Evolutionary conservation across 331 rosid species (phyloP), one percentile per base, ranked within the genome.

Genomic region (Spiraea crenata): DNA sequence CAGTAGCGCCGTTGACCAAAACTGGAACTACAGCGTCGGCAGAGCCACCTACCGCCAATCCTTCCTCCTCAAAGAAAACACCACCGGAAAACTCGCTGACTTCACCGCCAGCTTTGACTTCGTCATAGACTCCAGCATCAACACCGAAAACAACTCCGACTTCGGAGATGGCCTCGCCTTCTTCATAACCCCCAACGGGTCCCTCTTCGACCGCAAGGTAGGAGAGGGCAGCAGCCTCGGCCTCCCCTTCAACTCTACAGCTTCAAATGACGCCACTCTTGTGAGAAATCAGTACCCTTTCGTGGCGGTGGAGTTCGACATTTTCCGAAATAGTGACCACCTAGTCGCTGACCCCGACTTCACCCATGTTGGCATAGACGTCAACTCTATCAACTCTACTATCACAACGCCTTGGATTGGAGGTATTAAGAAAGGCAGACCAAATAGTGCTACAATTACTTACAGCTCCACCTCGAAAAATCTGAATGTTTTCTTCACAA

Each of bases 1-100:
- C 15, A 0, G 0, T 14, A 2, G 6, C 70, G 44, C 41, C 9
- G 0, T 0, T 2, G 63, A 2, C 41, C 4, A 6, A 3, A 8
- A 0, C 8, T 0, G 0, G 3, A 0, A 0, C 0, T 0, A 3
- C 25, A 64, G 55, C 6, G 55, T 25, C 1, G 69, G 69, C 34
- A 9, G 55, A 20, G 38, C 51, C 67, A 41, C 67, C 4, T 63
- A 19, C 51, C 0, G 0, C 48, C 17, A 5, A 19, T 37, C 67
- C 1, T 63, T 63, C 11, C 67, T 63, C 51, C 67, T 63, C 4
- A 1, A 1, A 11, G 51, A 63, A 42, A 3, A 11, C 0, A 1
- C 3, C 6, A 17, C 67, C 3, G 67, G 51, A 6, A 42, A 63
- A 42, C 67, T 63, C 4, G 37, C 38, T 3, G 67, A 63, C 5